Conservation (phyloP, 2,329 filamentous ascomycete species). For the Truncatella angustata region DNA sequence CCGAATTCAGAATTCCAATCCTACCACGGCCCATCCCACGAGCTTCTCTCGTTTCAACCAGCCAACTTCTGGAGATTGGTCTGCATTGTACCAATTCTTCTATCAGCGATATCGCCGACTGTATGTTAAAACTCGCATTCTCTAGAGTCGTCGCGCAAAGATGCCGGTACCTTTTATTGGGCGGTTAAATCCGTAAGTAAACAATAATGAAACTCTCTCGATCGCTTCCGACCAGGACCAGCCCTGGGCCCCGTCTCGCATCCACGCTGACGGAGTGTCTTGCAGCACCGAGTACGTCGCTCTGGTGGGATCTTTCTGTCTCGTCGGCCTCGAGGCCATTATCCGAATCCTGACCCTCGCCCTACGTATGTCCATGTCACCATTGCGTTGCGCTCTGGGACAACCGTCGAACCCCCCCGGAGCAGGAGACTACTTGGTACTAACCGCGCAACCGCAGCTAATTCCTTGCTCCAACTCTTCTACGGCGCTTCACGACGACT, state of each 20-base stretch:
- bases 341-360: constrained; percentile 85
- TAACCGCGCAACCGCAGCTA: constrained; percentile 48
- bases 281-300: constrained; percentile 81
- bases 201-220: too few relatives aligned
- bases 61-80: too few relatives aligned
- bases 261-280: constrained; percentile 14
- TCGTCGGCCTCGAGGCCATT: constrained; percentile 79
- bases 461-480: constrained; percentile 76
- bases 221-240: too few relatives aligned
- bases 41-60: constrained; percentile 3
- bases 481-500: constrained; percentile 79
- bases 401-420: too few relatives aligned
- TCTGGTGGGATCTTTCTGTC: constrained; percentile 76
- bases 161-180: constrained; percentile 40
- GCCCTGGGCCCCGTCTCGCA: constrained; percentile 19
- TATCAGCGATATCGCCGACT: too few relatives aligned
- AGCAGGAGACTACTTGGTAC: constrained; percentile 9
- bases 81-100: too few relatives aligned
- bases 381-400: too few relatives aligned
- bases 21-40: constrained; percentile 7
- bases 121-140: neutral
- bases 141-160: constrained; percentile 15
- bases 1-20: constrained; percentile 7
- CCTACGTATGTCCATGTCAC: constrained; percentile 77
- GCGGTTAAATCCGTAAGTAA: constrained; percentile 36